A percentile compares a stretch with the other conserved stretches of the same genome.
These are phyloP conservation scores for Rhizopogon hawkerae DNA, from an alignment of 1,284 basidiomycete species.

Conservation along the genomic window DNA sequence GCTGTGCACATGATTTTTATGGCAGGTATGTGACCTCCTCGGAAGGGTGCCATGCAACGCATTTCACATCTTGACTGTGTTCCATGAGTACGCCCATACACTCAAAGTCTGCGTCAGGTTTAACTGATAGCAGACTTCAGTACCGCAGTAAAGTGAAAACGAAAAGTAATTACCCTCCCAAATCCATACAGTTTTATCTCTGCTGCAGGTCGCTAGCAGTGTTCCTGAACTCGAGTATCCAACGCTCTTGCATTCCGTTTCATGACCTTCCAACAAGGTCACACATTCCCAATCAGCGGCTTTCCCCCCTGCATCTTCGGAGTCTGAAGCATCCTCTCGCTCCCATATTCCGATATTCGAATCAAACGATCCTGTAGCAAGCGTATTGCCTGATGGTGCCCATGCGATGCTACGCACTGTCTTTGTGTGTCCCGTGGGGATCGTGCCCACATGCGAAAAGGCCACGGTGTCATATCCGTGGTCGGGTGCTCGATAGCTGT, in stretches of 20 bases:
- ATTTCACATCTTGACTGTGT: conserved; percentile 95
- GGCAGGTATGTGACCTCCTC: conserved; percentile 64
- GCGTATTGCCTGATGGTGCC: conserved; percentile 79
- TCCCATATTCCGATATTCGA: conserved; percentile 92
- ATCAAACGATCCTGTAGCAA: conserved; percentile 97
- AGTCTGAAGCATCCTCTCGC: conserved; percentile 44
- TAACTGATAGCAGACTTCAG: conserved; percentile 41
- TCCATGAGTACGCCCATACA: conserved; percentile 96
- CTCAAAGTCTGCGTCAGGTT: conserved; percentile 91
- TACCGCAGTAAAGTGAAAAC: background rate
- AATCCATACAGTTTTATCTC: conserved; percentile 98
- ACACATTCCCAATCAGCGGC: conserved; percentile 75
- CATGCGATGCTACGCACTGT: conserved; percentile 89
- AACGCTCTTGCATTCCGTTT: conserved; percentile 95
- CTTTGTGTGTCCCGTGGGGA: conserved; percentile 80
- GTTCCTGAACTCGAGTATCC: conserved; percentile 77
- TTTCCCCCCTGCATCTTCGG: conserved; percentile 29
- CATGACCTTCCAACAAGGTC: conserved; percentile 88
- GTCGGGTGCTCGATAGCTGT: conserved; percentile 49
- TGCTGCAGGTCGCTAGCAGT: conserved; percentile 84
- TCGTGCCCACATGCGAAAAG: conserved; percentile 55
- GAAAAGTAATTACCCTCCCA: conserved; percentile 77
- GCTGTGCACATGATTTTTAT: conserved; percentile 13
- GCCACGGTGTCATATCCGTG: conserved; percentile 20
- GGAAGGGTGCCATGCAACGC: conserved; percentile 87